Conservation (phyloP, 495 filamentous ascomycete genomes). For the Neurospora sp. region DNA sequence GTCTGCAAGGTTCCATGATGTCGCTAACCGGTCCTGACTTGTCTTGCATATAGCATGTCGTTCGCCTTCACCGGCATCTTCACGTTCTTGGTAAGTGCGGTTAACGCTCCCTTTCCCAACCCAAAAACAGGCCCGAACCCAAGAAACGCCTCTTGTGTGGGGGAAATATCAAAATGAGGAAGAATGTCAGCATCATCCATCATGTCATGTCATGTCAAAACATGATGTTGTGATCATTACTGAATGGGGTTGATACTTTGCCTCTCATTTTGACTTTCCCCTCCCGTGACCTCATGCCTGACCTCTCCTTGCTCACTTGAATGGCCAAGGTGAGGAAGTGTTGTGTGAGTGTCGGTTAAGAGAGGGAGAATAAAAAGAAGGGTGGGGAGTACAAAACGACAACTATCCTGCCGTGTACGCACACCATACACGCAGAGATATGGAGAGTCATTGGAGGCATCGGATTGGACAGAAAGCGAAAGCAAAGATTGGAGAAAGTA, state of each 20-base stretch:
- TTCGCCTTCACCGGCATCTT: constrained; percentile 80
- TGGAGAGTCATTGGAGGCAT: not conserved
- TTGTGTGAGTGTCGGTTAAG: not conserved
- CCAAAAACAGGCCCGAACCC: not conserved
- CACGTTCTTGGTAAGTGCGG: constrained; percentile 60
- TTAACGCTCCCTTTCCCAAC: not conserved
- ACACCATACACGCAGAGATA: not conserved
- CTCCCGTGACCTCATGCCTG: not conserved
- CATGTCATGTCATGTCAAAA: not conserved
- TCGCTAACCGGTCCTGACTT: constrained; percentile 20
- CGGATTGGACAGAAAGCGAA: constrained; percentile 15
- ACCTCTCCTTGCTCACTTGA: not conserved
- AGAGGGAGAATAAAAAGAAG: not conserved
- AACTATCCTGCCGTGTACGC: not conserved
- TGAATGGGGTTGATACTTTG: not conserved
- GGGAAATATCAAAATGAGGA: not conserved
- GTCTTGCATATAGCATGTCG: constrained; percentile 46
- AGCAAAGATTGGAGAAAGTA: not conserved
- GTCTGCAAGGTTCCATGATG: constrained; percentile 7
- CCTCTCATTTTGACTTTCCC: not conserved
- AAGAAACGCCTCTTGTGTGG: not conserved
- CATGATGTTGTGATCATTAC: not conserved
- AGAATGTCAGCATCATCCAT: not conserved
- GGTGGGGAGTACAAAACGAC: not conserved
- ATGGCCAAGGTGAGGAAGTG: not conserved